phyloP scores from a whole-genome alignment of 2,329 filamentous ascomycete species.

The Plenodomus lindquistii region DNA sequence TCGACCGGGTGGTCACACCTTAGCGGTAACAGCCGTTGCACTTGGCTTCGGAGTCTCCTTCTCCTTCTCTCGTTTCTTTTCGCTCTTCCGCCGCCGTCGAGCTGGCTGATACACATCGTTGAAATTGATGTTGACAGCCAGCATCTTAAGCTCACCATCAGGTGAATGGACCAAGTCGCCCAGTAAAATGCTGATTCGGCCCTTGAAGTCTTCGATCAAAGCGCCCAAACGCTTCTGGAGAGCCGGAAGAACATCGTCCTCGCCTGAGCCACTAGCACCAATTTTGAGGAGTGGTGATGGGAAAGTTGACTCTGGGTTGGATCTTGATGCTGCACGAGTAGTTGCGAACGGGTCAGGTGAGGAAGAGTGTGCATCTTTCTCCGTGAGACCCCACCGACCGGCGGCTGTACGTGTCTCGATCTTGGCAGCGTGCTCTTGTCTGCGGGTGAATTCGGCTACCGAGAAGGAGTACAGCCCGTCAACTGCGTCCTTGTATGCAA shows the following conservation, averaged over 20 bases:
- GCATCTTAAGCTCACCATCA: conserved; percentile 91
- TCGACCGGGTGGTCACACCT: too few species aligned
- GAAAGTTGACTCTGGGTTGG: conserved; percentile 50
- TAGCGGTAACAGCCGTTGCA: neutral
- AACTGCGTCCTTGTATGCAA: conserved; percentile 88
- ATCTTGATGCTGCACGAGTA: conserved; percentile 24
- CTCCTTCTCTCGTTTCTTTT: conserved; percentile 34
- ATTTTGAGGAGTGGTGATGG: conserved; percentile 43
- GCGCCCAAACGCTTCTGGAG: conserved; percentile 73
- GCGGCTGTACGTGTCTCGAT: conserved; percentile 68
- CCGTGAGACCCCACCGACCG: conserved; percentile 66
- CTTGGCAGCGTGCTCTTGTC: conserved; percentile 82
- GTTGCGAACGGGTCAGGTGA: conserved; percentile 28
- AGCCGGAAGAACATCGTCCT: conserved; percentile 71
- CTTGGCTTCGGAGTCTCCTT: conserved; percentile 28
- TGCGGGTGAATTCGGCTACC: conserved; percentile 87
- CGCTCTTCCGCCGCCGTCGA: conserved; percentile 59
- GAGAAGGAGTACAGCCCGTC: conserved; percentile 94
- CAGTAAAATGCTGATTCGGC: conserved; percentile 76
- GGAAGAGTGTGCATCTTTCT: conserved; percentile 47
- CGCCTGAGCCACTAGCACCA: conserved; percentile 44
- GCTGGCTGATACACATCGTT: conserved; percentile 92
- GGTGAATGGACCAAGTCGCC: conserved; percentile 92
- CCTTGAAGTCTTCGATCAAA: conserved; percentile 75
- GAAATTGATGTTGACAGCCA: conserved; percentile 98